Evolutionary conservation across 2,329 filamentous ascomycete species (phyloP).

Genomic region (Grosmannia huntii): DNA sequence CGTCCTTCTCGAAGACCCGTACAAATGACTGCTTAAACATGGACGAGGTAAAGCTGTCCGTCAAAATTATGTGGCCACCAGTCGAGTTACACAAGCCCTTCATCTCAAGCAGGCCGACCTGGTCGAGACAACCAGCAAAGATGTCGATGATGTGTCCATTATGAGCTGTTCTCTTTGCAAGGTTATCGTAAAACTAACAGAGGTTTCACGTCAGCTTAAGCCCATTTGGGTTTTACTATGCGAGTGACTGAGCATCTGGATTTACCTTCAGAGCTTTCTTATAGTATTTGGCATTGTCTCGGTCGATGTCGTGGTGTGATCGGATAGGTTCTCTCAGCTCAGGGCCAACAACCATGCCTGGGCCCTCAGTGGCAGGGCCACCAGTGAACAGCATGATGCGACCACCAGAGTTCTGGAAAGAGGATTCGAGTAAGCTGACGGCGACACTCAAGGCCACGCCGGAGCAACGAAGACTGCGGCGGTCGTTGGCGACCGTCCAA

Average conservation of each 20-base stretch:
- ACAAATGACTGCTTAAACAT: slow-evolving; percentile 99
- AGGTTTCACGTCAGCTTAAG: neutral
- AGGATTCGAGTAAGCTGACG: slow-evolving; percentile 81
- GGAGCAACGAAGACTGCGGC: slow-evolving; percentile 80
- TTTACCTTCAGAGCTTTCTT: slow-evolving; percentile 91
- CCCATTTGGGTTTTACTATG: neutral
- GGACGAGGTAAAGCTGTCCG: slow-evolving; percentile 95
- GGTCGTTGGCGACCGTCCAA: slow-evolving; percentile 92
- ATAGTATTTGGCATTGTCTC: slow-evolving; percentile 98
- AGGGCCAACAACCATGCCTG: slow-evolving; percentile 90
- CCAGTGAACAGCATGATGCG: slow-evolving; percentile 97
- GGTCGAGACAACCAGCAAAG: slow-evolving; percentile 92
- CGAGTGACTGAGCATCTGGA: neutral
- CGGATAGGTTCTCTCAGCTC: slow-evolving; percentile 93
- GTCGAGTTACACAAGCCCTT: slow-evolving; percentile 93
- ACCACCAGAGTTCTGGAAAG: slow-evolving; percentile 88
- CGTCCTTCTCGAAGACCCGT: slow-evolving; percentile 93
- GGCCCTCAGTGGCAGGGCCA: slow-evolving; percentile 88
- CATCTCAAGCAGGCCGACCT: slow-evolving; percentile 96
- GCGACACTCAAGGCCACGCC: slow-evolving; percentile 95
- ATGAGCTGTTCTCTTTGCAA: slow-evolving; percentile 88
- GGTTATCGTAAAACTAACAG: slow-evolving; percentile 73
- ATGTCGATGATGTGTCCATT: slow-evolving; percentile 97
- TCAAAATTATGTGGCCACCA: slow-evolving; percentile 94
- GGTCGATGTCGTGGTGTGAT: slow-evolving; percentile 96